phyloP scores from a whole-genome alignment of 1,139 yeast genomes.

The Debaryomyces sp. region DNA sequence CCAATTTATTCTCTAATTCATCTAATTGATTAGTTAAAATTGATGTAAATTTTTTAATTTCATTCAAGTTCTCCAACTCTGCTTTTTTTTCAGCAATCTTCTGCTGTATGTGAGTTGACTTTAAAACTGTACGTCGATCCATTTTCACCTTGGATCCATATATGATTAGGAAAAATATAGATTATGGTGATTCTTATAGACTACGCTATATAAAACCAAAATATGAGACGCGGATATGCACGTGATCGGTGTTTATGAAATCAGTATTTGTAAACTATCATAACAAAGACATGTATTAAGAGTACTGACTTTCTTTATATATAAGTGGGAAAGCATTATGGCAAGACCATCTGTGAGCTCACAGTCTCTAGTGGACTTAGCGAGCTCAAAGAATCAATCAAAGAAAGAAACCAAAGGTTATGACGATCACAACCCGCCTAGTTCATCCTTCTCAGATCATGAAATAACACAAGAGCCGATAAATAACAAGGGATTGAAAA shows the following conservation, averaged over 20 bases:
- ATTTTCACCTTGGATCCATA: background rate
- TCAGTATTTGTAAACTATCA: constrained; percentile 4
- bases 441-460: background rate
- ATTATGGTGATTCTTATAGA: background rate
- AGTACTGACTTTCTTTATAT: background rate
- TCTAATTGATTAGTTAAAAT: constrained; percentile 51
- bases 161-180: background rate
- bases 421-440: background rate
- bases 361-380: constrained; percentile 12
- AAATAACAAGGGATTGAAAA: background rate
- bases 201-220: background rate
- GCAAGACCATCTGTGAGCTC: constrained; percentile 22
- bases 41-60: constrained; percentile 52
- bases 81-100: constrained; percentile 49
- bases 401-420: background rate
- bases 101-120: constrained; percentile 22
- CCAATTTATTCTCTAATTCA: constrained; percentile 49
- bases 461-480: background rate
- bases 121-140: constrained; percentile 11
- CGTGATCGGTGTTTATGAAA: constrained; percentile 5
- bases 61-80: constrained; percentile 54
- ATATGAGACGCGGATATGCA: constrained; percentile 1
- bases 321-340: constrained; percentile 10
- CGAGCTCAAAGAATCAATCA: constrained; percentile 3
- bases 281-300: background rate